phyloP scores from a whole-genome alignment of 2,329 filamentous ascomycete genomes.

The Diaporthe batatas region DNA sequence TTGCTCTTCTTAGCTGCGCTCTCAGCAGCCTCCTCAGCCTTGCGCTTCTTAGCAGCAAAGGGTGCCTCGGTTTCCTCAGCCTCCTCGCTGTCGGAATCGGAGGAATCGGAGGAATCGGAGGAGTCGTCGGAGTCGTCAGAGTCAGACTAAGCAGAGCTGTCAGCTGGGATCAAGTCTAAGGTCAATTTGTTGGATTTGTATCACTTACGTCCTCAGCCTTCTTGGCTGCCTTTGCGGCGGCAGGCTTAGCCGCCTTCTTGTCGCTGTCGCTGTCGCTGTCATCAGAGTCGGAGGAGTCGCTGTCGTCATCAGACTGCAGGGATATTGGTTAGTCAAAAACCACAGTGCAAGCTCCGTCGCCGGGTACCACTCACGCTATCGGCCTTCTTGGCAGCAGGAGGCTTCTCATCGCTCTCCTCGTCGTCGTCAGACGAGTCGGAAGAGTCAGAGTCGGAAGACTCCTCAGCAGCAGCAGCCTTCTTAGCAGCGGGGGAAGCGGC shows the following conservation, averaged over 20 bases:
- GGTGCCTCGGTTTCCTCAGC: conserved; percentile 46
- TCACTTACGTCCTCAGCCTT: conserved; percentile 43
- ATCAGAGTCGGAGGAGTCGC: conserved; percentile 46
- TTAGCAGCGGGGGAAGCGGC: conserved; percentile 47
- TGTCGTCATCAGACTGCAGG: conserved; percentile 45
- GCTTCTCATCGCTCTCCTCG: conserved; percentile 43
- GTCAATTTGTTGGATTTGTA: too few relatives aligned
- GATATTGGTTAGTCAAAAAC: not conserved
- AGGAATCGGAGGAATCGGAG: conserved; percentile 49
- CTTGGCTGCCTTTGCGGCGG: conserved; percentile 44
- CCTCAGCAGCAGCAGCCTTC: conserved; percentile 48
- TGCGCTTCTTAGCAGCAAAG: conserved; percentile 73
- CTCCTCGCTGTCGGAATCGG: conserved; percentile 52
- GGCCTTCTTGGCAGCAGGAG: conserved; percentile 44
- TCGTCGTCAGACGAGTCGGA: conserved; percentile 51
- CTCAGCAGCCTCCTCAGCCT: conserved; percentile 67
- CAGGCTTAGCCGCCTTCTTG: conserved; percentile 48
- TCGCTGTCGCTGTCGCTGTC: conserved; percentile 48
- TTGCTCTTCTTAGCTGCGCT: conserved; percentile 76
- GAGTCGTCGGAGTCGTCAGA: conserved; percentile 48
- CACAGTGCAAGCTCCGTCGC: not conserved
- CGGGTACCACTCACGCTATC: conserved; percentile 37
- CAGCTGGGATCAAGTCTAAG: not conserved
- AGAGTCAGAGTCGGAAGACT: conserved; percentile 45
- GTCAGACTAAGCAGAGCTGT: conserved; percentile 31